These are phyloP conservation scores for Haematococcus sp. DNA, from an alignment of 139 green algal genomes.

Conservation along the genomic window DNA sequence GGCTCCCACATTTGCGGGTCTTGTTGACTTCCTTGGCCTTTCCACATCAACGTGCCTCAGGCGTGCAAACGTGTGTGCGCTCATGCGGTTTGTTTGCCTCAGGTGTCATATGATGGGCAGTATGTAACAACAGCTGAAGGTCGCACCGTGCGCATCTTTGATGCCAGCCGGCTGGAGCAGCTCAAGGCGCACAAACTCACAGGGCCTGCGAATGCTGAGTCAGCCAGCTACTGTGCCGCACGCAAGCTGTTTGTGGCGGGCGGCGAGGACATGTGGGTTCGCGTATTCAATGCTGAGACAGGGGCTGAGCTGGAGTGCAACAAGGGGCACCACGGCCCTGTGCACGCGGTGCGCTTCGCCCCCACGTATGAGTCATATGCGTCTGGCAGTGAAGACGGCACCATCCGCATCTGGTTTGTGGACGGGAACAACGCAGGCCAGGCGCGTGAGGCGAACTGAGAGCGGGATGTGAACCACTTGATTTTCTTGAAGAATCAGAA, in stretches of 20 bases:
- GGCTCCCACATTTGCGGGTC: too few relatives aligned
- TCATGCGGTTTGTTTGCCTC: not conserved
- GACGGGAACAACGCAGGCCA: not conserved
- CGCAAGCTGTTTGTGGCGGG: constrained; percentile 73
- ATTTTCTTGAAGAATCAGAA: too few relatives aligned
- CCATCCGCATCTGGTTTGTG: constrained; percentile 88
- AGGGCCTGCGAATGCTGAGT: constrained; percentile 56
- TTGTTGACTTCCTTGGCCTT: too few relatives aligned
- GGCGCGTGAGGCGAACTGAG: not conserved
- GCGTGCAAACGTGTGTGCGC: too few relatives aligned
- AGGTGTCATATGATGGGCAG: constrained; percentile 60
- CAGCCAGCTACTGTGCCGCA: constrained; percentile 73
- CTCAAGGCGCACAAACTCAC: constrained; percentile 13
- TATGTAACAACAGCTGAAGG: constrained; percentile 85
- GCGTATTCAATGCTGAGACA: constrained; percentile 80
- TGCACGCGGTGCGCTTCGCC: constrained; percentile 93
- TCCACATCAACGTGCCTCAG: too few relatives aligned
- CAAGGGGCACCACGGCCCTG: constrained; percentile 95
- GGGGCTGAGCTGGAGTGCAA: constrained; percentile 76
- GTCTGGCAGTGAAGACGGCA: constrained; percentile 94
- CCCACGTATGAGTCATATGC: constrained; percentile 87
- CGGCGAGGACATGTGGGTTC: constrained; percentile 97
- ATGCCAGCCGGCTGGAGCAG: constrained; percentile 46
- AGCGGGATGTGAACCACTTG: not conserved
- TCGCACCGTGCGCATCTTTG: constrained; percentile 72